Evolutionary conservation across 768 basidiomycete species (phyloP).

Genomic region (Ephemerocybe angulata): DNA sequence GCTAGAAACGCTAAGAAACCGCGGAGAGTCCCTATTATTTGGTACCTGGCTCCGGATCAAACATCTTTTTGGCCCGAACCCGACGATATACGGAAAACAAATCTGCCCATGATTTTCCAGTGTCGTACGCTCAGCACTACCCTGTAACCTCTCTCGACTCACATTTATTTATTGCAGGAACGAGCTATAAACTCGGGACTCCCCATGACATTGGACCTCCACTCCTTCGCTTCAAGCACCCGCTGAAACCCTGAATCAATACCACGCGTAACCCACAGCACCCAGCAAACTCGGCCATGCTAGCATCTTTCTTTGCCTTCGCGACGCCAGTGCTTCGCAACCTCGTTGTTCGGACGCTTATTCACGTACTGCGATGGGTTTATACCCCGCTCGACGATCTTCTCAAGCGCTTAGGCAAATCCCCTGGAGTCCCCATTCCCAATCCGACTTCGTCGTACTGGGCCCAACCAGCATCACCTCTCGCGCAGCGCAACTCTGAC

Average conservation of each 20-base stretch:
- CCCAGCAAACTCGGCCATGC: not conserved
- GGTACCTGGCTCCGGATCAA: not conserved
- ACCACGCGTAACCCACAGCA: not conserved
- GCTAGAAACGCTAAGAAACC: not conserved
- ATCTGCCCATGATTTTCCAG: not conserved
- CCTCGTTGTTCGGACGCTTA: conserved; percentile 13
- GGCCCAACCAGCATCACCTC: conserved; percentile 50
- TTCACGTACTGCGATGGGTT: conserved; percentile 19
- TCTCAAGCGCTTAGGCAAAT: conserved; percentile 25
- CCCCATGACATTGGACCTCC: not conserved
- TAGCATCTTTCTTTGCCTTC: conserved; percentile 4
- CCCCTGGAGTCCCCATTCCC: conserved; percentile 56
- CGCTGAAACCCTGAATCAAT: not conserved
- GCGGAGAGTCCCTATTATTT: not conserved
- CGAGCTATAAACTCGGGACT: too few species aligned
- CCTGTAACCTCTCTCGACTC: too few species aligned
- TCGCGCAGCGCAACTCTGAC: conserved; percentile 33
- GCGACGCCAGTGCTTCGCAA: conserved; percentile 14
- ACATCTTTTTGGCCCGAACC: not conserved
- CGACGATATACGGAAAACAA: not conserved
- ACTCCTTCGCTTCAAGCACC: not conserved
- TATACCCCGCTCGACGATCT: conserved; percentile 20
- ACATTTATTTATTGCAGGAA: too few species aligned
- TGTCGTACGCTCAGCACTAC: too few species aligned
- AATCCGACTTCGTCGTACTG: conserved; percentile 62